phyloP scores from a whole-genome alignment of 108 stramenopile genomes.

The Epipyxis sp. region DNA sequence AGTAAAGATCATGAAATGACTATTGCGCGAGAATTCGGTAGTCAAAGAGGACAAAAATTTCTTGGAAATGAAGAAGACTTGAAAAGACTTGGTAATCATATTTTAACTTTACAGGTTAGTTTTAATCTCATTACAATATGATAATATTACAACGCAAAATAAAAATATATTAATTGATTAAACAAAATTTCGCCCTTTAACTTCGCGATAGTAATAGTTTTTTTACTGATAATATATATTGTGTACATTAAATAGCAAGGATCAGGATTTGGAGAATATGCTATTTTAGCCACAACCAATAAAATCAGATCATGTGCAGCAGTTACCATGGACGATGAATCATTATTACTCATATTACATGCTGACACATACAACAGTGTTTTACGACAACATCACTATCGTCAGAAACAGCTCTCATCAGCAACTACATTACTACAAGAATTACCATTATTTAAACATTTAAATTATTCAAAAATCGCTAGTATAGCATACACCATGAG shows the following conservation, averaged over 20 bases:
- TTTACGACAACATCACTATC: slow-evolving; percentile 29
- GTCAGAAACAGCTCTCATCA: slow-evolving; percentile 29
- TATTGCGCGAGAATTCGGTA: slow-evolving; percentile 16
- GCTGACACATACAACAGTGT: slow-evolving; percentile 30
- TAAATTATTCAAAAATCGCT: slow-evolving; percentile 8
- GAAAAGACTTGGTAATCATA: neutral
- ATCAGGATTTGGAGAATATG: slow-evolving; percentile 31
- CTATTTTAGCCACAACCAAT: slow-evolving; percentile 26
- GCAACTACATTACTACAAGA: slow-evolving; percentile 7
- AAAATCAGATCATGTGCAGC: slow-evolving; percentile 9
- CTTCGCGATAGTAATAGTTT: too few relatives aligned
- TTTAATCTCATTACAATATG: neutral
- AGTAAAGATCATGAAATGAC: slow-evolving; percentile 36
- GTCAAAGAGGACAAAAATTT: neutral
- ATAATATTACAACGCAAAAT: too few relatives aligned
- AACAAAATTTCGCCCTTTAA: too few relatives aligned
- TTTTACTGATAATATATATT: neutral
- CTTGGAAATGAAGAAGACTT: slow-evolving; percentile 18
- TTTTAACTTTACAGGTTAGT: neutral
- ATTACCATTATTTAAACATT: neutral
- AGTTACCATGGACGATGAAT: neutral
- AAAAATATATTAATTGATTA: too few relatives aligned
- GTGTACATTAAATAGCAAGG: neutral
- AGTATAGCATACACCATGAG: slow-evolving; percentile 25
- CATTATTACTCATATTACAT: slow-evolving; percentile 16